Conservation (phyloP, 495 filamentous ascomycete species). For the Friedmanniomyces endolithicus region DNA sequence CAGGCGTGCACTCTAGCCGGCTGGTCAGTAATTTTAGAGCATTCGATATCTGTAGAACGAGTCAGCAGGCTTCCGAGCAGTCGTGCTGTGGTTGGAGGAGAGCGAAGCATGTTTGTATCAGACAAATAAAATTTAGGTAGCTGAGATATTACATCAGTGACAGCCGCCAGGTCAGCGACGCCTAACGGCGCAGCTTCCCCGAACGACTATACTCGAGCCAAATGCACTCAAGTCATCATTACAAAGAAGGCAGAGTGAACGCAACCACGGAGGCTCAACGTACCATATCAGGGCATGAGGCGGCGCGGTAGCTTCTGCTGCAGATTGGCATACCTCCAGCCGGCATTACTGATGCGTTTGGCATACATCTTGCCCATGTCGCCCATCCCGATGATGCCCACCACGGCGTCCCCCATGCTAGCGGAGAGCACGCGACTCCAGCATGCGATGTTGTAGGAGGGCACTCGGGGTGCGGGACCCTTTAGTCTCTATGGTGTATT, state of each 20-base stretch:
- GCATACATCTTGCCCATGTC: conserved; percentile 99
- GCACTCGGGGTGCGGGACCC: too few relatives aligned
- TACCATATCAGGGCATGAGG: conserved; percentile 8
- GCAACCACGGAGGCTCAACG: conserved; percentile 4
- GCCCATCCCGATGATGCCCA: conserved; percentile 97
- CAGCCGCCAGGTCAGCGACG: conserved; percentile 30
- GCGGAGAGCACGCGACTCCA: neutral
- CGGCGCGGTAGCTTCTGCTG: conserved; percentile 1
- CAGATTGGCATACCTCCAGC: conserved; percentile 68
- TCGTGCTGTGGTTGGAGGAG: neutral
- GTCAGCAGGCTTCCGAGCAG: neutral
- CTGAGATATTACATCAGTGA: conserved; percentile 95
- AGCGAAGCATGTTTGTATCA: conserved; percentile 39
- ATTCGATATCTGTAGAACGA: neutral
- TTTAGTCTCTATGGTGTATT: too few relatives aligned
- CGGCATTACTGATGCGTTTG: conserved; percentile 67
- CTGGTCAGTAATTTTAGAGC: neutral
- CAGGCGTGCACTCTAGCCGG: conserved; percentile 76
- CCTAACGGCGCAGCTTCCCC: conserved; percentile 12
- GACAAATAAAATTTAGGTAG: conserved; percentile 84
- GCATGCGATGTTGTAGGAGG: neutral
- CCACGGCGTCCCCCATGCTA: conserved; percentile 24
- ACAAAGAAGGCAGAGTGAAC: conserved; percentile 23
- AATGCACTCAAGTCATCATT: conserved; percentile 99
- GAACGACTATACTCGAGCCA: conserved; percentile 85